Evolutionary conservation across 768 basidiomycete genomes (phyloP), one percentile per base, ranked within the genome.

Genomic region (Hygrophoropsis aurantiaca): DNA sequence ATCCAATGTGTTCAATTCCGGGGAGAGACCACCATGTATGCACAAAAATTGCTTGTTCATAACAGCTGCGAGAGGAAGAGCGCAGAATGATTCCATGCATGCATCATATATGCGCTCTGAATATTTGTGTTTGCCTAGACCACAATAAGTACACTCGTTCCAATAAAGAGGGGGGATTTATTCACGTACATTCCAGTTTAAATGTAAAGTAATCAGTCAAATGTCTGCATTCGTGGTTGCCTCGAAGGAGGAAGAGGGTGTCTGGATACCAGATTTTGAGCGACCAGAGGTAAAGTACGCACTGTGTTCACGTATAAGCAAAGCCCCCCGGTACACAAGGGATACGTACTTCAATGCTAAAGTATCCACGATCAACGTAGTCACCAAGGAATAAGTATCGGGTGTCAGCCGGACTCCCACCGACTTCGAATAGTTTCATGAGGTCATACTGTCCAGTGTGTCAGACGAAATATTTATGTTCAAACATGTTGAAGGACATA

Each of bases 21-120:
- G 97, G 0, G 91, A 94, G 11, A 99, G 76, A 15, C 97, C 97
- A 24, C 97, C 97, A 51, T 99, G 97, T 51, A 98, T 97, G 68
- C 95, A 99, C 41, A 98, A 74, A 69, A 99, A 99, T 68, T 98
- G 97, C 64, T 97, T 97, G 75, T 99, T 99, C 95, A 98, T 98
- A 61, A 99, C 68, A 25, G 97, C 97, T 1, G 95, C 95, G 8
- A 99, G 79, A 2, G 97, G 97, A 1, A 99, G 79, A 0, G 89
- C 79, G 63, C 94, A 97, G 75, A 99, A 98, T 0, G 91, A 91
- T 23, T 97, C 90, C 93, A 97, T 95, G 78, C 91, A 94, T 21
- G 92, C 93, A 51, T 99, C 93, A 65, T 99, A 99, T 51, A 99
- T 81, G 20, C 84, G 83, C 57, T 97, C 95, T 7, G 92, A 93